These are phyloP conservation scores for Arctostaphylos glauca DNA, from an alignment of 148 eudicot genomes.

Conservation along the genomic window DNA sequence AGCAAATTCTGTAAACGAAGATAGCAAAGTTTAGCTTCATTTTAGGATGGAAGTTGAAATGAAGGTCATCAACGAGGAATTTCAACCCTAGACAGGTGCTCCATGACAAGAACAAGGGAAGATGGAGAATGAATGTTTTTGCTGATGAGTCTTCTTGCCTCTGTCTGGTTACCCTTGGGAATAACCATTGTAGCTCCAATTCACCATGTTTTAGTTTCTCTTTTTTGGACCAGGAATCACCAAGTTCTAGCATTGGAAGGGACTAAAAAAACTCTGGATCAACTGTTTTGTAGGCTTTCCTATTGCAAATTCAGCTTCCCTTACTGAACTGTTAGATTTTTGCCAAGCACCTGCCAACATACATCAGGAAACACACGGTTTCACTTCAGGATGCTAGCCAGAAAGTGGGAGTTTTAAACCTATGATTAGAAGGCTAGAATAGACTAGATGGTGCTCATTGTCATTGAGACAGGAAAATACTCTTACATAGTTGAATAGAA, in stretches of 20 bases:
- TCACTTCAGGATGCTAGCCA: not conserved
- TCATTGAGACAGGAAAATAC: not conserved
- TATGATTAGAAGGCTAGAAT: not conserved
- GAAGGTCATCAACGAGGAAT: no score
- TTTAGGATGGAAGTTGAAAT: no score
- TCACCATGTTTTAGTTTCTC: not conserved
- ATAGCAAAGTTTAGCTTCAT: no score
- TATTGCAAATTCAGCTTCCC: not conserved
- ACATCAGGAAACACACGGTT: constrained; percentile 1
- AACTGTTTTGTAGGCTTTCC: not conserved
- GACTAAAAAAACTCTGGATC: not conserved
- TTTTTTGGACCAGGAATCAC: no score
- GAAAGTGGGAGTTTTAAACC: not conserved
- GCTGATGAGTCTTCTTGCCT: no score
- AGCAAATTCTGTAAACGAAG: no score
- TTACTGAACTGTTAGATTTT: not conserved
- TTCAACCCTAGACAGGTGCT: no score
- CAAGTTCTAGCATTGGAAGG: not conserved
- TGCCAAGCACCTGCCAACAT: not conserved
- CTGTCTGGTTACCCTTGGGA: no score
- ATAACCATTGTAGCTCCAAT: not conserved
- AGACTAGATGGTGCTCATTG: not conserved
- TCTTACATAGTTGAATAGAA: not conserved
- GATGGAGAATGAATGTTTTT: no score
- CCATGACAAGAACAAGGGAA: no score